Evolutionary conservation across 176 grass and related monocot species (phyloP), one percentile per base, ranked within the genome.

Genomic region (Phoenix dactylifera): DNA sequence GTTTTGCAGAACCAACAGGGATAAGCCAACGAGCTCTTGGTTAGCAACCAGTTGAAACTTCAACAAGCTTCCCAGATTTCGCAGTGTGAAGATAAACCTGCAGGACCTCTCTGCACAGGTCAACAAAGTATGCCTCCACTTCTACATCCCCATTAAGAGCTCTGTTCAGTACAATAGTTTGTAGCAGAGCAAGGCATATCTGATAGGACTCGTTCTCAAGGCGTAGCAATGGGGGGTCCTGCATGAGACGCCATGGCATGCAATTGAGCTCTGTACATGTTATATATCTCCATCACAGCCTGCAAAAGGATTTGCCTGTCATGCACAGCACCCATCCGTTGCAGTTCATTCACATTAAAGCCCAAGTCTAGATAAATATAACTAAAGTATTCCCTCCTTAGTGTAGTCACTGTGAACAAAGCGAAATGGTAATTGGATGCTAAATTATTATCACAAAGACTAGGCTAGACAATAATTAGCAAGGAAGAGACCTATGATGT

Each of bases 231-330:
- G 85, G 85, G 0, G 88, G 88, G 55, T 98, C 87, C 67, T 89
- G 94, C 94, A 71, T 98, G 85, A 57, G 87, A 83, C 18, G 88
- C 94, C 78, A 93, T 81, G 57, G 64, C 60, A 65, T 98, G 94
- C 70, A 98, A 87, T 58, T 86, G 88, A 70, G 82, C 76, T 84
- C 77, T 85, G 68, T 89, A 89, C 79, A 89, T 93, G 64, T 81
- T 85, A 77, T 89, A 89, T 79, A 98, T 78, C 63, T 98, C 94
- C 94, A 98, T 89, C 65, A 98, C 85, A 70, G 87, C 88, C 88
- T 89, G 78, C 79, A 44, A 44, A 76, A 80, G 64, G 24, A 24
- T 44, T 44, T 44, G 35, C 7, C 35, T 44, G 35, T 44, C 35
- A 44, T 44, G 35, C 0, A 44, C 35, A 44, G 35, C 6, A 44